phyloP scores from a whole-genome alignment of 2,329 filamentous ascomycete species.

The Neocucurbitaria cava region DNA sequence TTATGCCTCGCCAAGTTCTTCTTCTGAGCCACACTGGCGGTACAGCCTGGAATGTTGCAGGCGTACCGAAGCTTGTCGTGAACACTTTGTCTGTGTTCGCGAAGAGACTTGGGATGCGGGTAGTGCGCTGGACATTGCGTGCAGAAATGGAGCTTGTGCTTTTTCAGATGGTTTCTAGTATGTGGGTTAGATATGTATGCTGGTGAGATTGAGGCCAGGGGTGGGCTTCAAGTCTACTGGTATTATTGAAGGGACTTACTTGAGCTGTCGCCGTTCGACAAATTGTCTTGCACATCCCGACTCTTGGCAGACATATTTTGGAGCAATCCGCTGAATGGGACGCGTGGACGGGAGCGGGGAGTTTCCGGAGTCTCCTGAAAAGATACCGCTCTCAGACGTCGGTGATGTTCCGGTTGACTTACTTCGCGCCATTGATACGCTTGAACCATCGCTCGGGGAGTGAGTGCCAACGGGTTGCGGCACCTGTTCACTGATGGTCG shows the following conservation, averaged over 20 bases:
- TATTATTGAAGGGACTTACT: background rate
- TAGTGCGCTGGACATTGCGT: background rate
- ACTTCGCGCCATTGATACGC: background rate
- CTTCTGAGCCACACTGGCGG: constrained; percentile 6
- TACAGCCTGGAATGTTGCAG: constrained; percentile 9
- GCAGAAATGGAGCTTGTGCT: background rate
- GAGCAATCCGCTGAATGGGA: background rate
- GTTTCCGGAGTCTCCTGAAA: background rate
- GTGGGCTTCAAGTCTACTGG: background rate
- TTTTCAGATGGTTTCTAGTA: background rate
- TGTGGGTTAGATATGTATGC: background rate
- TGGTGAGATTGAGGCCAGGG: background rate
- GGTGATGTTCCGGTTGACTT: background rate
- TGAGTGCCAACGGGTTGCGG: background rate
- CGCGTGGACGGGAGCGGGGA: background rate
- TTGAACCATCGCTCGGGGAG: background rate
- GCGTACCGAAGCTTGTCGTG: constrained; percentile 4
- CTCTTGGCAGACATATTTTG: background rate
- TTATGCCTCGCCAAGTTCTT: constrained; percentile 17
- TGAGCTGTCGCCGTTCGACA: background rate
- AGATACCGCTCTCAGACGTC: background rate
- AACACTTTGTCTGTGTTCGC: constrained; percentile 8
- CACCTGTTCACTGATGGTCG: background rate
- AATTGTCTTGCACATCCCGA: background rate
- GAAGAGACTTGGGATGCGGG: constrained; percentile 6